Conservation (phyloP, 148 eudicot species). For the Chenopodium album region DNA sequence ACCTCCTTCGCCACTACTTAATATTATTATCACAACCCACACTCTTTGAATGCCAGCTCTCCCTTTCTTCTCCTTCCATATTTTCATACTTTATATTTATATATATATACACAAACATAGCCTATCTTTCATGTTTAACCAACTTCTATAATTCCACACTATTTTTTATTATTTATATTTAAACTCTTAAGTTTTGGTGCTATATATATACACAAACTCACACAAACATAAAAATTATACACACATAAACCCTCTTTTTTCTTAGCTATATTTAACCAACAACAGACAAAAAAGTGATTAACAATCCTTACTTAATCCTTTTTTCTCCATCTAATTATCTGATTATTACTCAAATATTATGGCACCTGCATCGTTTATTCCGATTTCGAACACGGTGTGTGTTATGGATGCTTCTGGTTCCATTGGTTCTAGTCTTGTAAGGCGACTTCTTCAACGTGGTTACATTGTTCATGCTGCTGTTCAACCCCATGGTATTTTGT, state of each 20-base stretch:
- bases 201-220: background rate
- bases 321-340: background rate
- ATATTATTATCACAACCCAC: conserved; percentile 32
- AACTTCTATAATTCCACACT: background rate
- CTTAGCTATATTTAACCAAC: conserved; percentile 11
- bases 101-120: background rate
- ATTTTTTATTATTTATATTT: background rate
- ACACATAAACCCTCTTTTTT: background rate
- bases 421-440: conserved; percentile 59
- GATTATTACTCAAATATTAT: conserved; percentile 21
- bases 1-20: conserved; percentile 19
- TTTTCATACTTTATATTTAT: background rate
- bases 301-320: background rate
- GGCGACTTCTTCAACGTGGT: conserved; percentile 60
- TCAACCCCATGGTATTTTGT: conserved; percentile 36
- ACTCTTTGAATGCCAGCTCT: conserved; percentile 52
- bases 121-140: conserved; percentile 13
- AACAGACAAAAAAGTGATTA: conserved; percentile 7
- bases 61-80: background rate
- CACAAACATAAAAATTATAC: conserved; percentile 2
- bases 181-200: background rate
- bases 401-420: conserved; percentile 86
- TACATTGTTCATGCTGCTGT: conserved; percentile 72
- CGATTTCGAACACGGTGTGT: conserved; percentile 48
- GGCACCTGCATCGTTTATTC: conserved; percentile 42